A percentile compares a stretch with the other conserved stretches of the same genome.
Evolutionary conservation across 805 yeast species (phyloP).

Genomic region (Candida suzukii): DNA sequence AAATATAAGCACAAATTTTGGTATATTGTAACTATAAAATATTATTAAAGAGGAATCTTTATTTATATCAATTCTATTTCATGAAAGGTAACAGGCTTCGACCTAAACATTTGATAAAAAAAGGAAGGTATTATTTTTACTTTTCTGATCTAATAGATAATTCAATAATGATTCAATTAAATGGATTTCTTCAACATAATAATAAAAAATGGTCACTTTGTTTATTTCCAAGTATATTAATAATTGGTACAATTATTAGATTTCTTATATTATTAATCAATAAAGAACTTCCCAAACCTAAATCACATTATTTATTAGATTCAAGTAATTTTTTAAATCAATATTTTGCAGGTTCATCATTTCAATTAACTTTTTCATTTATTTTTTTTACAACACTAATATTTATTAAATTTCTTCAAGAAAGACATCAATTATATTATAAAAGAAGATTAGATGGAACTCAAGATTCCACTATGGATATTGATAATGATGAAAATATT

Average conservation of each 20-base stretch:
- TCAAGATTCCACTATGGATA: not conserved
- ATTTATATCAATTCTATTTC: too few relatives aligned
- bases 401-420: not conserved
- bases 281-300: constrained; percentile 4
- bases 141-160: too few relatives aligned
- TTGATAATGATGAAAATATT: not conserved
- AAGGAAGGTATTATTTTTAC: too few relatives aligned
- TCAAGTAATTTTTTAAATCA: constrained; percentile 19
- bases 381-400: not conserved
- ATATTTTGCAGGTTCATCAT: constrained; percentile 23
- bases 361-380: constrained; percentile 10
- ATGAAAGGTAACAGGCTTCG: too few relatives aligned
- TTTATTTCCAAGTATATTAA: constrained; percentile 10
- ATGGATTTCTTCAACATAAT: not conserved
- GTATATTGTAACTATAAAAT: too few relatives aligned
- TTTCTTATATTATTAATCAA: not conserved
- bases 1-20: too few relatives aligned
- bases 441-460: too few relatives aligned
- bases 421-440: too few relatives aligned
- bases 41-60: too few relatives aligned
- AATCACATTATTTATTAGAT: constrained; percentile 10
- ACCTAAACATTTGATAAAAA: too few relatives aligned
- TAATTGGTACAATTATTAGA: constrained; percentile 7
- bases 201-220: not conserved
- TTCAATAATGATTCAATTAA: not conserved